Evolutionary conservation across 768 basidiomycete species (phyloP).

Genomic region (Thelephora ganbajun): DNA sequence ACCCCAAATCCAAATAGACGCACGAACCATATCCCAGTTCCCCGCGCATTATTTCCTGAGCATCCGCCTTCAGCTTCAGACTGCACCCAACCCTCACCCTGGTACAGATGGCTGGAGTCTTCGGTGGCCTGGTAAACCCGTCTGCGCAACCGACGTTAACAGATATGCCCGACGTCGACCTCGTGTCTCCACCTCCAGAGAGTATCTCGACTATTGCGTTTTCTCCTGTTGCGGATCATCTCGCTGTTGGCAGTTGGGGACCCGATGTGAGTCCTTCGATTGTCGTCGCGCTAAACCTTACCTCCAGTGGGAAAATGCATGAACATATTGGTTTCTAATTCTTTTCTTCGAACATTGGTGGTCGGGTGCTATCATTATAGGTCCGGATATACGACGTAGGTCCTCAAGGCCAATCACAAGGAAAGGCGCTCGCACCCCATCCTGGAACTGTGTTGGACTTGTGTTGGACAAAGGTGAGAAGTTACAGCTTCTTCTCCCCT

Average conservation of each 20-base stretch:
- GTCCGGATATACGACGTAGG: constrained; percentile 89
- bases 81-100: no score
- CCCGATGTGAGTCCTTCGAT: constrained; percentile 54
- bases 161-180: constrained; percentile 43
- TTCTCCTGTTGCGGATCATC: constrained; percentile 73
- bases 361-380: constrained; percentile 26
- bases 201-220: constrained; percentile 79
- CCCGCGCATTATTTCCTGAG: no score
- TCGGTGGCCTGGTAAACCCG: no score
- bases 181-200: constrained; percentile 70
- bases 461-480: constrained; percentile 79
- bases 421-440: constrained; percentile 83
- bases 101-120: no score
- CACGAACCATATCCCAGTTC: no score
- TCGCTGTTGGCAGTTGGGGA: constrained; percentile 91
- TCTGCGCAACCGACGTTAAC: no score
- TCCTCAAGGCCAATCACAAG: constrained; percentile 62
- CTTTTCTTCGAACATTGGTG: neutral
- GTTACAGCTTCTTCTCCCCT: neutral
- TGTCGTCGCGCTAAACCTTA: neutral
- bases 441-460: constrained; percentile 81
- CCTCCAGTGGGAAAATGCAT: no score
- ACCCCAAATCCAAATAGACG: no score
- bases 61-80: no score
- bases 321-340: no score